These are phyloP conservation scores for Aphanomyces cochlioides DNA, from an alignment of 352 stramenopile genomes.

Conservation along the genomic window DNA sequence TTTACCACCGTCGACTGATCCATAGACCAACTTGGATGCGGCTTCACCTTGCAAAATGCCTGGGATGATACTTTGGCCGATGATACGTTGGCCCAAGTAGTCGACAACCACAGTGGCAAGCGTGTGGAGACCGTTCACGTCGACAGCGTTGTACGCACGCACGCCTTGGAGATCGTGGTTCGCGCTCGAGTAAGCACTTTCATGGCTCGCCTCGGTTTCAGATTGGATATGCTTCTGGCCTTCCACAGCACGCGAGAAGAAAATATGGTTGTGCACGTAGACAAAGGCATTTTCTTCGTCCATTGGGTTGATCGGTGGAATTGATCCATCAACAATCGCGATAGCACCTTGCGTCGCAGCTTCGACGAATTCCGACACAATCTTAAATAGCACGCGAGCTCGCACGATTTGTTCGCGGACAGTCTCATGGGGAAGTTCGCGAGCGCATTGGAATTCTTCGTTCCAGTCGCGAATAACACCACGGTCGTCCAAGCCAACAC, in stretches of 20 bases:
- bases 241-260: slow-evolving; percentile 92
- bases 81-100: slow-evolving; percentile 91
- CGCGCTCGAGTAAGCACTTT: slow-evolving; percentile 77
- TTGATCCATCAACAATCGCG: slow-evolving; percentile 92
- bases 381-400: slow-evolving; percentile 92
- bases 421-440: slow-evolving; percentile 67
- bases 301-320: slow-evolving; percentile 95
- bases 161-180: slow-evolving; percentile 89
- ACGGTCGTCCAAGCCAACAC: slow-evolving; percentile 90
- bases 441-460: slow-evolving; percentile 93
- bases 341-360: slow-evolving; percentile 83
- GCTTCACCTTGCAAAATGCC: slow-evolving; percentile 95
- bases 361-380: slow-evolving; percentile 94
- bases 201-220: slow-evolving; percentile 37
- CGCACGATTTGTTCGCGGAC: slow-evolving; percentile 90
- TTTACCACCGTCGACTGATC: slow-evolving; percentile 89
- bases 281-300: slow-evolving; percentile 90
- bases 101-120: slow-evolving; percentile 93
- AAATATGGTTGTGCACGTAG: slow-evolving; percentile 98
- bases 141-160: slow-evolving; percentile 88
- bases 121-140: slow-evolving; percentile 89
- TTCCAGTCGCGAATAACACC: slow-evolving; percentile 95
- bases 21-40: slow-evolving; percentile 92
- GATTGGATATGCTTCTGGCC: slow-evolving; percentile 71
- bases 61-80: slow-evolving; percentile 94